Conservation (phyloP, 2,329 filamentous ascomycete species). For the Cercospora sp. region DNA sequence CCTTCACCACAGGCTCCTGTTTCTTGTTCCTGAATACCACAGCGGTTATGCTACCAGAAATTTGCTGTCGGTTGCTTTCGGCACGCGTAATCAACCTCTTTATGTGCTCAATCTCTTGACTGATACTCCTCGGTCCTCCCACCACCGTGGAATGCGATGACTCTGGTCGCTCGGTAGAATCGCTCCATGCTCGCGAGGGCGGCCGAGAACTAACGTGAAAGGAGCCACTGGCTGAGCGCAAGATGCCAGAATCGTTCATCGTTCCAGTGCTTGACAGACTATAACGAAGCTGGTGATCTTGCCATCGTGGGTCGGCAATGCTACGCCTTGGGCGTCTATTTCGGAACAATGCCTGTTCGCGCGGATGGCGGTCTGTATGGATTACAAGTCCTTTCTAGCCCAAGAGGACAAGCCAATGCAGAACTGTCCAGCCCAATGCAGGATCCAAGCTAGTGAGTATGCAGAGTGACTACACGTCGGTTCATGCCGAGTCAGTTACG, state of each 20-base stretch:
- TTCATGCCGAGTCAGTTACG: conserved; percentile 12
- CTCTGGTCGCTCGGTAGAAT: conserved; percentile 18
- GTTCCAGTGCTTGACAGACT: background rate
- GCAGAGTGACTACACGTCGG: conserved; percentile 2
- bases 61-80: conserved; percentile 20
- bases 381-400: background rate
- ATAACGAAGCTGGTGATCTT: background rate
- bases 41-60: conserved; percentile 30
- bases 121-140: conserved; percentile 20
- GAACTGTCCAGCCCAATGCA: background rate
- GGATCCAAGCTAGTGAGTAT: conserved; percentile 11
- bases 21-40: conserved; percentile 31
- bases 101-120: conserved; percentile 34
- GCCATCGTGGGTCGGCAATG: background rate
- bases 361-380: background rate
- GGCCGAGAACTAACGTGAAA: conserved; percentile 14
- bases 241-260: conserved; percentile 14
- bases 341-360: background rate
- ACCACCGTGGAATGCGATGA: conserved; percentile 9
- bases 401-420: conserved; percentile 4
- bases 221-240: conserved; percentile 12
- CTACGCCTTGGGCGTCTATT: background rate
- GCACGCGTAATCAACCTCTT: conserved; percentile 30
- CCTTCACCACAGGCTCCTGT: conserved; percentile 18
- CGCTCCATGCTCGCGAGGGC: conserved; percentile 21